These are phyloP conservation scores for Colletotrichum chlorophyti DNA, from an alignment of 2,329 filamentous ascomycete species.

Conservation along the genomic window DNA sequence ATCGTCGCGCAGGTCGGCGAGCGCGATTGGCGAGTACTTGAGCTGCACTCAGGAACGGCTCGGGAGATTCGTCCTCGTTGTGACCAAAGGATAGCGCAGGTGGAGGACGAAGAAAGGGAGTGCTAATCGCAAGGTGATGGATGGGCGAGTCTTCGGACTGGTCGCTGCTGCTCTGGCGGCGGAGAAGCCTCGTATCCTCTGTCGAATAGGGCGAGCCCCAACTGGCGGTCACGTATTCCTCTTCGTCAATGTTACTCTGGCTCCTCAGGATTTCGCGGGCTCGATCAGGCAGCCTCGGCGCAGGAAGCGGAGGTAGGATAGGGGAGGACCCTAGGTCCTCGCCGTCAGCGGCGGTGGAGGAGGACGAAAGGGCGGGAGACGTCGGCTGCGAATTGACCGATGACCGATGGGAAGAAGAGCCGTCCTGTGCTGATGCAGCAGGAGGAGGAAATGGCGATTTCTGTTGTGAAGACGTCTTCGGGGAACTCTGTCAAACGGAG, in stretches of 20 bases:
- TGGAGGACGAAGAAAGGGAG: constrained; percentile 66
- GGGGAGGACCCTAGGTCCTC: constrained; percentile 63
- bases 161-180: constrained; percentile 62
- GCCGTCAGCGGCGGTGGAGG: constrained; percentile 66
- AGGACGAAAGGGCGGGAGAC: constrained; percentile 67
- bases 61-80: constrained; percentile 43
- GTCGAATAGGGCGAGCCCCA: constrained; percentile 92
- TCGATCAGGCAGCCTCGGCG: constrained; percentile 63
- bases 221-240: constrained; percentile 72
- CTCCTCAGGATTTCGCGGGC: constrained; percentile 62
- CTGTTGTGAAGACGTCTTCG: constrained; percentile 64
- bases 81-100: constrained; percentile 50
- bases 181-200: constrained; percentile 59
- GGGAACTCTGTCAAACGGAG: constrained; percentile 41
- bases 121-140: constrained; percentile 67
- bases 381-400: constrained; percentile 45
- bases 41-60: constrained; percentile 57
- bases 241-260: constrained; percentile 50
- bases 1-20: constrained; percentile 63
- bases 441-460: constrained; percentile 58
- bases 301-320: constrained; percentile 63
- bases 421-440: constrained; percentile 69
- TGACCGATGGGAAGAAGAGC: constrained; percentile 46
- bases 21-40: constrained; percentile 67
- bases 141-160: constrained; percentile 66